Evolutionary conservation across 192 early-diverging fungal genomes (phyloP), one percentile per base, ranked within the genome.

Genomic region (Rhizoclosmatium sp.): DNA sequence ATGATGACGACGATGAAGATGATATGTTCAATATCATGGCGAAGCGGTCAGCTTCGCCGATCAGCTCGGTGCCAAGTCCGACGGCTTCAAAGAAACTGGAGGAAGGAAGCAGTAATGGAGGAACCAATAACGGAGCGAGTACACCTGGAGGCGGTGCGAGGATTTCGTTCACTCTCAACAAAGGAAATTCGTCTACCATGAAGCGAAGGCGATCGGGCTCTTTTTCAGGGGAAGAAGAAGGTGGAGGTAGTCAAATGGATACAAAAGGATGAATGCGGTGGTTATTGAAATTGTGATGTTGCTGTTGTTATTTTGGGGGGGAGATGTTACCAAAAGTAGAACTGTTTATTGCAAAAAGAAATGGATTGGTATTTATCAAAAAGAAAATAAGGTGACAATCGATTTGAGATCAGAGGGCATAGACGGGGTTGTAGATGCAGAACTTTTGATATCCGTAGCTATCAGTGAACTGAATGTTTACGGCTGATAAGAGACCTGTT

Each of bases 1-100:
- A 80, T 2, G 71, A 80, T 14, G 79, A 80, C 10, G 79, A 80
- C 31, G 79, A 80, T 3, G 79, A 65, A 19, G 76, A 72, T 39
- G 82, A 82, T 61, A 65, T 79, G 44, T 54, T 78, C n/a, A 61
- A 21, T 16, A 46, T 40, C 3, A n/a, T 49, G n/a, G 47, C 39
- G 65, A 68, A 68, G 16, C 5, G 12, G 65, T 31, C 44, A 19
- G 44, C 65, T 39, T 41, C 65, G 12, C 60, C 60, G 7, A 40
- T 62, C 21, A 62, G 60, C 9, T 16, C 5, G 40, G 12, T 68
- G 7, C 44, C 65, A 19, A 7, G 40, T 42, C 21, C 46, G 23
- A 4, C 46, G 5, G 40, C 16, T 39, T 42, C 65, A 64, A 40
- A 64, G 5, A 40, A 40, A 9, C 21, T 7, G n/a, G 21, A 21